Conservation (phyloP, 169 alveolate genomes). For the Eimeria brunetti region DNA sequence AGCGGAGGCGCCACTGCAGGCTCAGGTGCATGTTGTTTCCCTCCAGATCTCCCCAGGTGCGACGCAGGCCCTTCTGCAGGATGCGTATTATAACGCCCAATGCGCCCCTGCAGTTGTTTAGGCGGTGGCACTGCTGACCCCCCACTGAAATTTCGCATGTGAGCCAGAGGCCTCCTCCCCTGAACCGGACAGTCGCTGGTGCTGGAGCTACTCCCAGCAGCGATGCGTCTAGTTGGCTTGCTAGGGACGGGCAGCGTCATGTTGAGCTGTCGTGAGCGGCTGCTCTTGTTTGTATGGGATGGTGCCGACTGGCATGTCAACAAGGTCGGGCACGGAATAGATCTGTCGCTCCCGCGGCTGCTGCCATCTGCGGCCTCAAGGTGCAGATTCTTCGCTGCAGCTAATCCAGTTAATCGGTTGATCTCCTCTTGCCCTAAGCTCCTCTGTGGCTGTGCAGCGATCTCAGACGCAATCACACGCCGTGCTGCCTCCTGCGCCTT, state of each 20-base stretch:
- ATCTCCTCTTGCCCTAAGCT: background rate
- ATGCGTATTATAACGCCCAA: background rate
- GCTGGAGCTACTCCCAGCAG: slow-evolving; percentile 2
- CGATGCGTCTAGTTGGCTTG: slow-evolving; percentile 12
- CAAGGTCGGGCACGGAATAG: slow-evolving; percentile 30
- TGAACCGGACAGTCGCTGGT: slow-evolving; percentile 17
- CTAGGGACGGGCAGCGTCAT: background rate
- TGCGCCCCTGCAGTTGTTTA: background rate
- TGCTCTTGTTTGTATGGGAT: background rate
- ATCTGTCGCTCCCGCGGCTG: slow-evolving; percentile 33
- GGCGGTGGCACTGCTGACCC: background rate
- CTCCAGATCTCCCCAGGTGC: background rate
- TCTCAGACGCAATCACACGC: background rate
- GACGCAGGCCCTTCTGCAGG: background rate
- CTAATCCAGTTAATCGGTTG: background rate
- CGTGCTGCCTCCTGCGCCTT: slow-evolving; percentile 43
- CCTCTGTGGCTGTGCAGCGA: background rate
- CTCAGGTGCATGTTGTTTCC: background rate
- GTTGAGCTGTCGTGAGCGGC: slow-evolving; percentile 8
- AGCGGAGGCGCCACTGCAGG: background rate
- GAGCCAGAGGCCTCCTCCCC: slow-evolving; percentile 9
- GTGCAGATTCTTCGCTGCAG: background rate
- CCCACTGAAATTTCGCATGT: slow-evolving; percentile 2
- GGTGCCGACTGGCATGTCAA: background rate
- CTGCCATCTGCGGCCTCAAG: background rate